phyloP scores from a whole-genome alignment of 352 stramenopile species.

The Phytophthora kernoviae region DNA sequence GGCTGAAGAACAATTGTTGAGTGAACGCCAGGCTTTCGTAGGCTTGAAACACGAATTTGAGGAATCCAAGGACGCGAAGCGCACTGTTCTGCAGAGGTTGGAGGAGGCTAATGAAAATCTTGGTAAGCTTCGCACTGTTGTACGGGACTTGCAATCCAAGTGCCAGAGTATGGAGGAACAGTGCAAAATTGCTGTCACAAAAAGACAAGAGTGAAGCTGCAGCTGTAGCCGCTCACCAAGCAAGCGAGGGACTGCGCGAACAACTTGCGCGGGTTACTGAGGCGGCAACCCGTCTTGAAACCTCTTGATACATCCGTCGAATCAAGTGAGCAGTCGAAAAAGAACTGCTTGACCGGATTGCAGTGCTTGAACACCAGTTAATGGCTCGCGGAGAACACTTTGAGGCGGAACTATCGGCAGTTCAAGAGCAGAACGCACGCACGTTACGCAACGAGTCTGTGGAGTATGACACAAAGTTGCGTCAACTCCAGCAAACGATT shows the following conservation, averaged over 20 bases:
- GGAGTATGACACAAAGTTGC: slow-evolving; percentile 37
- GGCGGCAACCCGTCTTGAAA: slow-evolving; percentile 28
- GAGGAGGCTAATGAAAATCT: slow-evolving; percentile 78
- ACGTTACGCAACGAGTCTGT: slow-evolving; percentile 30
- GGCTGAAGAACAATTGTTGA: slow-evolving; percentile 55
- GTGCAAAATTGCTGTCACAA: slow-evolving; percentile 16
- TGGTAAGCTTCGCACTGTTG: slow-evolving; percentile 56
- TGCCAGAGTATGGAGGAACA: slow-evolving; percentile 38
- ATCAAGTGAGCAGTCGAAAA: slow-evolving; percentile 31
- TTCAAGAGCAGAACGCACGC: slow-evolving; percentile 23
- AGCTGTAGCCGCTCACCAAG: slow-evolving; percentile 12
- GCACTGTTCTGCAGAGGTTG: slow-evolving; percentile 50
- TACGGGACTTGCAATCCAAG: slow-evolving; percentile 48
- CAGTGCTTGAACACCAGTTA: slow-evolving; percentile 38
- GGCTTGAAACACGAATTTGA: slow-evolving; percentile 58
- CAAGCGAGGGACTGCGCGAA: slow-evolving; percentile 30
- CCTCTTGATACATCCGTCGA: slow-evolving; percentile 38
- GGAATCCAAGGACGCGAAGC: slow-evolving; percentile 51
- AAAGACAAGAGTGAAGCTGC: slow-evolving; percentile 22
- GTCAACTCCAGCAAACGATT: slow-evolving; percentile 32
- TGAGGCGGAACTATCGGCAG: slow-evolving; percentile 20
- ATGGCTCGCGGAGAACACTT: slow-evolving; percentile 30
- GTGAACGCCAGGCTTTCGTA: slow-evolving; percentile 58
- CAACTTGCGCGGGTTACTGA: slow-evolving; percentile 23
- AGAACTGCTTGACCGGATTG: slow-evolving; percentile 38